Conservation (phyloP, 1,139 yeast genomes). For the Candida glucosophila region DNA sequence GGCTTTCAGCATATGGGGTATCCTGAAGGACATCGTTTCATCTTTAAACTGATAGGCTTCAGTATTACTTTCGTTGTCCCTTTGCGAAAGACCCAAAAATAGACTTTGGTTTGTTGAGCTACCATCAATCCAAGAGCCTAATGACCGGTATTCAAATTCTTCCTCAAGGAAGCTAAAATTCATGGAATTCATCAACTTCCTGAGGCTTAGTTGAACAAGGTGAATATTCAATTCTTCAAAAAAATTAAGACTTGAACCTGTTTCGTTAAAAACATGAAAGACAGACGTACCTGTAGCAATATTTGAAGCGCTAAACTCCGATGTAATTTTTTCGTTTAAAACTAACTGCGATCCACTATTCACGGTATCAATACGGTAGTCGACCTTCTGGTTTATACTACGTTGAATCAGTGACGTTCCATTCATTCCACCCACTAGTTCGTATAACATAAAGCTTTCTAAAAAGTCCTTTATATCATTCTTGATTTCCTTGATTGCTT, state of each 20-base stretch:
- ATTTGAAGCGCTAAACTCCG: conserved; percentile 34
- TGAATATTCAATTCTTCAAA: conserved; percentile 20
- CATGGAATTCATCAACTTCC: conserved; percentile 66
- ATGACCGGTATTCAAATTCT: conserved; percentile 57
- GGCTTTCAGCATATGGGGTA: too few species aligned
- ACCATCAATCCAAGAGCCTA: conserved; percentile 51
- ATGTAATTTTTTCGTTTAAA: conserved; percentile 10
- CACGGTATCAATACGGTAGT: conserved; percentile 2
- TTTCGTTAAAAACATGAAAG: conserved; percentile 42
- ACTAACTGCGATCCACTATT: conserved; percentile 4
- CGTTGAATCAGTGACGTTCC: conserved; percentile 12
- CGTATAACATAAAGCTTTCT: conserved; percentile 17
- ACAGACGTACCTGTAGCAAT: conserved; percentile 51
- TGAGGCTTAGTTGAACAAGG: conserved; percentile 40
- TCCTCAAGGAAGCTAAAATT: conserved; percentile 59
- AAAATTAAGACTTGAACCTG: conserved; percentile 19
- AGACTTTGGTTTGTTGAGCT: conserved; percentile 43
- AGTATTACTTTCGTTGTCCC: too few species aligned
- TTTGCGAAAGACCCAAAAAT: conserved; percentile 38
- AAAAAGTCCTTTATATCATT: conserved; percentile 21
- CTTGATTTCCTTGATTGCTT: conserved; percentile 24
- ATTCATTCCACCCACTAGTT: conserved; percentile 24
- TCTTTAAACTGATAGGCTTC: too few species aligned
- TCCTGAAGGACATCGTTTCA: too few species aligned
- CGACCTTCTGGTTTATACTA: conserved; percentile 6